Evolutionary conservation across 805 yeast genomes (phyloP).

Genomic region (Cephaloascus fragrans): DNA sequence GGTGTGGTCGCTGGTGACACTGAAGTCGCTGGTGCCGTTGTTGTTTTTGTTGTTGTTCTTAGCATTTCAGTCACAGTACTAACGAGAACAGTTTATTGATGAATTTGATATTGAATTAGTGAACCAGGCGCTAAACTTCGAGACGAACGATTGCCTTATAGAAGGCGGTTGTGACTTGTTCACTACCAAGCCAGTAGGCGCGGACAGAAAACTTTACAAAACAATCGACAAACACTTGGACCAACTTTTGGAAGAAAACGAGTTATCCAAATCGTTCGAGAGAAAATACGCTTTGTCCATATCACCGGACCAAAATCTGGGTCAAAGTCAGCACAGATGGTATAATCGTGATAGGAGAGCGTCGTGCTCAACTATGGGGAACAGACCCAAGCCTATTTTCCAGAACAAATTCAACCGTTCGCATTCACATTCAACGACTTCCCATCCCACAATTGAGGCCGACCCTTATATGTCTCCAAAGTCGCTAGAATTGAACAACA

Average conservation of each 20-base stretch:
- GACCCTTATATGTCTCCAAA: constrained; percentile 6
- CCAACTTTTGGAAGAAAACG: constrained; percentile 34
- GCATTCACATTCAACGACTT: too few relatives aligned
- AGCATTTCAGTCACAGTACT: background rate
- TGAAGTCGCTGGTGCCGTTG: too few relatives aligned
- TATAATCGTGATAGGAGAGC: too few relatives aligned
- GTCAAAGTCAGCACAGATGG: too few relatives aligned
- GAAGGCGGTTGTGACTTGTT: constrained; percentile 89
- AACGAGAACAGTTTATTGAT: constrained; percentile 61
- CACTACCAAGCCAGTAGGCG: constrained; percentile 87
- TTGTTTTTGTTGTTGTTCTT: too few relatives aligned
- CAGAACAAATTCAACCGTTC: too few relatives aligned
- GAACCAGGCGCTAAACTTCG: constrained; percentile 76
- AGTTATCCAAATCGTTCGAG: constrained; percentile 26
- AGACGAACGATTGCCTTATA: constrained; percentile 64
- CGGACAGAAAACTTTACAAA: constrained; percentile 83
- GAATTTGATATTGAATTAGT: constrained; percentile 88
- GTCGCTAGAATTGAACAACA: constrained; percentile 12
- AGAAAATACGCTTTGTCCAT: constrained; percentile 13
- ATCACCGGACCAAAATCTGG: too few relatives aligned
- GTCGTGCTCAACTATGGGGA: too few relatives aligned
- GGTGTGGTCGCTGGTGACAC: too few relatives aligned
- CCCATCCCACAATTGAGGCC: too few relatives aligned
- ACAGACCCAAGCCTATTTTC: too few relatives aligned
- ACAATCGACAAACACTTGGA: constrained; percentile 77